Conservation (phyloP, 179 eudicot genomes). For the Dionaea muscipula region DNA sequence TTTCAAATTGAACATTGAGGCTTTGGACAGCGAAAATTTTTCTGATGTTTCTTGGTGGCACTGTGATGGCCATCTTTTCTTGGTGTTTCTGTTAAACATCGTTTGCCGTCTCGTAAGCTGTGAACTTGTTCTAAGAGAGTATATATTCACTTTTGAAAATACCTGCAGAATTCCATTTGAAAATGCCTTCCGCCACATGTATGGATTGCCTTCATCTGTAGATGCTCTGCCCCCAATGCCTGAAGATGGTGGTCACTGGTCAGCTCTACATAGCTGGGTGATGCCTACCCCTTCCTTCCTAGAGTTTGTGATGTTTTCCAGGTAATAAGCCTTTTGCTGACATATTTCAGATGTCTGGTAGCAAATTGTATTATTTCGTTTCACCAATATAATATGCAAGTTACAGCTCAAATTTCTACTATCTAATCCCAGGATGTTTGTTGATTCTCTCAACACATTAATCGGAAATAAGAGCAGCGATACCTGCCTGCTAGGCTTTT, state of each 20-base stretch:
- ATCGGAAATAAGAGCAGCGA: slow-evolving; percentile 36
- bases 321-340: no score
- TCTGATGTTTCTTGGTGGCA: background rate
- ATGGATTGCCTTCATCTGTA: slow-evolving; percentile 56
- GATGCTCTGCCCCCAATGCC: slow-evolving; percentile 98
- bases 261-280: slow-evolving; percentile 89
- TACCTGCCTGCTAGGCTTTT: slow-evolving; percentile 51
- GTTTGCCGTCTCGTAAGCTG: no score
- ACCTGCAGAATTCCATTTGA: slow-evolving; percentile 63
- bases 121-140: background rate
- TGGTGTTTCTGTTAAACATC: background rate
- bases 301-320: slow-evolving; percentile 79
- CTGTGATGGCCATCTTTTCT: background rate
- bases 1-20: no score
- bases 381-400: slow-evolving; percentile 20
- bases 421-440: slow-evolving; percentile 62
- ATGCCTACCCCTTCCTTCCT: slow-evolving; percentile 97
- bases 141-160: background rate
- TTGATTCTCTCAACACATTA: slow-evolving; percentile 68
- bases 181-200: slow-evolving; percentile 77
- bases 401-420: background rate
- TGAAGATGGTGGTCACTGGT: slow-evolving; percentile 80
- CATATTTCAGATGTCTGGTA: no score
- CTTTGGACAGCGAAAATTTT: no score
- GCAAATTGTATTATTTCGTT: background rate